Base-by-base conservation (phyloP, 768 basidiomycete species). In the Boletus edulis region DNA sequence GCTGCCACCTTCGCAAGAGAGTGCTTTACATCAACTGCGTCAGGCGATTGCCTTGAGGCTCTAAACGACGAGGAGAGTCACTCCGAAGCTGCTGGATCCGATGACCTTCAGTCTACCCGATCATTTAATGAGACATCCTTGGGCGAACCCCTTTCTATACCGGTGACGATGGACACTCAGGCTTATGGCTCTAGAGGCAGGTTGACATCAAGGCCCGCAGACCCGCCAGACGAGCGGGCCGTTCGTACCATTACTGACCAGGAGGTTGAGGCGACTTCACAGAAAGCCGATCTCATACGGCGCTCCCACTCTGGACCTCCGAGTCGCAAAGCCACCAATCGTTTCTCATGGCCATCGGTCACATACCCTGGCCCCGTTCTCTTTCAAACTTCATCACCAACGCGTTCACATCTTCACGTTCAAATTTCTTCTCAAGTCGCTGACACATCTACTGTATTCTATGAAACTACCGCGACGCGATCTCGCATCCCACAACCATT, bases 91-190 rank as follows among this genome's bases (percentile, higher is more conserved):
- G 78, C 81, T 18, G 85, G 83, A 62, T 82, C 81, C 17, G 88
- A 89, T 59, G 87, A 89, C 63, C 78, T 84, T 42, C 79, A 77
- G n/a, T 88, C 88, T 14, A 82, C 86, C 35, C 75, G 75, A 44
- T 89, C 87, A 0, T 86, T 78, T 58, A 82, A 81, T 0, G 86
- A 86, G 64, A 82, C 77, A 10, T 70, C 75, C 9, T 56, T 55
- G 39, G 57, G 42, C 39, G 62, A 53, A 42, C 43, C 54, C 20
- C 39, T 58, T 35, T 41, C 63, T 53, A 17, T 61, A 46, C 60
- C 60, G 22, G 54, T 41, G 24, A 51, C 50, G 15, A 34, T 42
- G 38, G 51, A 45, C 39, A 11, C 49, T 22, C 62, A 59, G 22
- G 48, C 57, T 41, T 53, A 49, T 34, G 43, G 44, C 32, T 52